phyloP scores from a whole-genome alignment of 441 rosid genomes.

The Melastoma candidum region DNA sequence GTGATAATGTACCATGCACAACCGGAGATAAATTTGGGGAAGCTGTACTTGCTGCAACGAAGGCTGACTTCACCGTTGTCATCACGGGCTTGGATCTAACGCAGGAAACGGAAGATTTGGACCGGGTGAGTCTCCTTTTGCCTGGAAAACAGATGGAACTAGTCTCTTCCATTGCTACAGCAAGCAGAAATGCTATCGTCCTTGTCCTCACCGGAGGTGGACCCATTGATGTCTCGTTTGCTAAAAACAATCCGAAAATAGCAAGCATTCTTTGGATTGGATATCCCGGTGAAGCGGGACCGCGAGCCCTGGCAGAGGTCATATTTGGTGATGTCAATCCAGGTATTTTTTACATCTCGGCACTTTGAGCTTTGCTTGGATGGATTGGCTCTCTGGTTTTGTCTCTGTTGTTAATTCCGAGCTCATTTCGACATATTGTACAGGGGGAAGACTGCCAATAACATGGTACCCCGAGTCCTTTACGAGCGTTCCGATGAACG shows the following conservation, averaged over 20 bases:
- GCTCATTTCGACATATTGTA: not conserved
- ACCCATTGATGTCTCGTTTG: constrained; percentile 53
- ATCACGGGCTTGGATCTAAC: constrained; percentile 53
- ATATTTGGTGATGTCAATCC: constrained; percentile 59
- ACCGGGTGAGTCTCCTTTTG: constrained; percentile 48
- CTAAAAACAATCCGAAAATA: constrained; percentile 31
- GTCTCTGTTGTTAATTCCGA: not conserved
- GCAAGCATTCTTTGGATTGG: constrained; percentile 66
- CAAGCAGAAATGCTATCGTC: constrained; percentile 40
- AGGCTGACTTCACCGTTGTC: constrained; percentile 38
- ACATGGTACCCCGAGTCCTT: constrained; percentile 69
- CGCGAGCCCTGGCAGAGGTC: constrained; percentile 51
- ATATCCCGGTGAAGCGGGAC: constrained; percentile 72
- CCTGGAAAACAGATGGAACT: constrained; percentile 59
- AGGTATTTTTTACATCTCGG: constrained; percentile 26
- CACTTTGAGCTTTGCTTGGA: not conserved
- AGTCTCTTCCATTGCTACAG: constrained; percentile 38
- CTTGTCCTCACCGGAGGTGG: constrained; percentile 70
- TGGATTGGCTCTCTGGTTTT: constrained; percentile 3
- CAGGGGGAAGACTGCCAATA: constrained; percentile 65
- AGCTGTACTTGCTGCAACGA: constrained; percentile 39
- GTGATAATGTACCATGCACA: constrained; percentile 38
- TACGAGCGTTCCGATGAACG: constrained; percentile 42
- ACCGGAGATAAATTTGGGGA: constrained; percentile 29
- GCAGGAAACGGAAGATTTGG: constrained; percentile 60